A percentile compares a stretch with the other conserved stretches of the same genome.
Evolutionary conservation across 2,329 filamentous ascomycete genomes (phyloP).

Genomic region (Penicillium sclerotigenum): DNA sequence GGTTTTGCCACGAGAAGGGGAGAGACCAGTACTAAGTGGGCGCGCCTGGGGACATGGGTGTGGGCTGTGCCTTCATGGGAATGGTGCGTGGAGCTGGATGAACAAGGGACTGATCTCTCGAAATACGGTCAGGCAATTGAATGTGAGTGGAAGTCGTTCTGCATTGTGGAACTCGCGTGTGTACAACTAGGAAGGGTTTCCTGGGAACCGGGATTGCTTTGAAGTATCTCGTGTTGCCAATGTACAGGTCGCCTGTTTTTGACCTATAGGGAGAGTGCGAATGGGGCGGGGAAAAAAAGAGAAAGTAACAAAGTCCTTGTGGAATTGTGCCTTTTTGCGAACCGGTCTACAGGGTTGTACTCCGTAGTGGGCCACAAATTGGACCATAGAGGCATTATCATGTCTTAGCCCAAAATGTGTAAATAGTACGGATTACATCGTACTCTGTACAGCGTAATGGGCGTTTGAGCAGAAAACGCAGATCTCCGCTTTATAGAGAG

Average conservation of each 20-base stretch:
- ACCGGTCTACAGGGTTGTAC: background rate
- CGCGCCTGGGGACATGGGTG: background rate
- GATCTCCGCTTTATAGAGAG: background rate
- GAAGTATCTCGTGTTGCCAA: background rate
- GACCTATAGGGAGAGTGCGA: background rate
- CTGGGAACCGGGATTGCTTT: constrained; percentile 1
- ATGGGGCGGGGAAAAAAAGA: background rate
- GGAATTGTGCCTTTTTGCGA: constrained; percentile 2
- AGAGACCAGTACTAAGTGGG: background rate
- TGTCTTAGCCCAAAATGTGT: background rate
- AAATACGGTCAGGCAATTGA: constrained; percentile 16
- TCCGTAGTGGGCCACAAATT: background rate
- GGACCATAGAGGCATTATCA: background rate
- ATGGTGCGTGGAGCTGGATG: constrained; percentile 2
- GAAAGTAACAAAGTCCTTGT: background rate
- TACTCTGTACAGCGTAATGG: background rate
- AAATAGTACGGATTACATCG: background rate
- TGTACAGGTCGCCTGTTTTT: background rate
- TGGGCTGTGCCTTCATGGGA: constrained; percentile 2
- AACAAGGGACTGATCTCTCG: background rate
- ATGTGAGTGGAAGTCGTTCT: constrained; percentile 1
- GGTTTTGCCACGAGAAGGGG: constrained; percentile 22
- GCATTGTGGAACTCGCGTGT: constrained; percentile 1
- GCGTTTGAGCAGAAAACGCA: constrained; percentile 8
- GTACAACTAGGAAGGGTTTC: constrained; percentile 1